Conservation (phyloP, 2,329 filamentous ascomycete genomes). For the Phyllosticta paracitricarpa region DNA sequence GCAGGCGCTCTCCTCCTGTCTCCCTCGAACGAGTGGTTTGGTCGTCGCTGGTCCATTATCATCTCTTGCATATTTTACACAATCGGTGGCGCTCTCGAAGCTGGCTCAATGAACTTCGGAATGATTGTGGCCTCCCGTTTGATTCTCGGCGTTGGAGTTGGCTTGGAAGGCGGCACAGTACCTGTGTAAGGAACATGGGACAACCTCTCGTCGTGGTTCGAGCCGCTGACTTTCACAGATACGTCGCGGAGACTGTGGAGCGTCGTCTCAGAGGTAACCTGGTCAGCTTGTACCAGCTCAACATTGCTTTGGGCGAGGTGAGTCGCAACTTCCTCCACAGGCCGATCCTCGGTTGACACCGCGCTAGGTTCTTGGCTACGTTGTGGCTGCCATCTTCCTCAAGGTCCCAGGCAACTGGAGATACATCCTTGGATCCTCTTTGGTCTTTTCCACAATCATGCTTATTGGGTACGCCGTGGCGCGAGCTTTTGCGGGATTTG, state of each 20-base stretch:
- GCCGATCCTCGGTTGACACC: too few species aligned
- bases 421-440: constrained; percentile 62
- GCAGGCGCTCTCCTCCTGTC: constrained; percentile 58
- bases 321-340: too few species aligned
- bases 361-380: constrained; percentile 61
- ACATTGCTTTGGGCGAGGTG: constrained; percentile 44
- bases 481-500: too few species aligned
- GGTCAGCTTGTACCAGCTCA: constrained; percentile 65
- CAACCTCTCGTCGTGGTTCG: too few species aligned
- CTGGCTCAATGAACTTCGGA: constrained; percentile 56
- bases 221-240: constrained; percentile 21
- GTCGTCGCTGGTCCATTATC: constrained; percentile 58
- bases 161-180: constrained; percentile 64
- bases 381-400: constrained; percentile 62
- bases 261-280: constrained; percentile 58
- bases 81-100: constrained; percentile 57
- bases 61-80: constrained; percentile 62
- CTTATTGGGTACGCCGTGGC: constrained; percentile 27
- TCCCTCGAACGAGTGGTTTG: constrained; percentile 57
- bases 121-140: constrained; percentile 63
- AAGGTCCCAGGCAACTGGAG: constrained; percentile 62
- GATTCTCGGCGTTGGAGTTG: constrained; percentile 60
- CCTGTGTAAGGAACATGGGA: constrained; percentile 37
- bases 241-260: constrained; percentile 64
- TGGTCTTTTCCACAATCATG: constrained; percentile 59